phyloP scores from a whole-genome alignment of 164 flowering plant species.

The Tetracentron sinense region DNA sequence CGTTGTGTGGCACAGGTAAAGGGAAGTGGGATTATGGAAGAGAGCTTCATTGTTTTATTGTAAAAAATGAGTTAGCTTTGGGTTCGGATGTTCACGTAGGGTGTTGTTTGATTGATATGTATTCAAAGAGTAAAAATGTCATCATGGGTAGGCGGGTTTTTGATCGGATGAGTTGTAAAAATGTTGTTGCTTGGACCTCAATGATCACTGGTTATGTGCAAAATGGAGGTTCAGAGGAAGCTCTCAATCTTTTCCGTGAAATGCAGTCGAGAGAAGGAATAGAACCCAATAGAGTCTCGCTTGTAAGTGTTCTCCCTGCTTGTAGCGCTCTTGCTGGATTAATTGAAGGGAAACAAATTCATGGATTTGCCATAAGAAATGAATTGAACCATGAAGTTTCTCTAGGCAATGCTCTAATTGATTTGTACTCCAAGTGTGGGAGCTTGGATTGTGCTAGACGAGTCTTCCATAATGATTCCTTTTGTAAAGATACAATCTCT shows the following conservation, averaged over 20 bases:
- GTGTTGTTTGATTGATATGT: slow-evolving; percentile 70
- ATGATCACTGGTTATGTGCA: slow-evolving; percentile 59
- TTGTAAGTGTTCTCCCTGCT: slow-evolving; percentile 55
- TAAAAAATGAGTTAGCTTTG: slow-evolving; percentile 30
- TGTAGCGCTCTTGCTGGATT: slow-evolving; percentile 42
- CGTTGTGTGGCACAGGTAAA: slow-evolving; percentile 28
- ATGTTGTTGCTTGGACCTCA: slow-evolving; percentile 64
- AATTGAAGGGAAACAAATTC: slow-evolving; percentile 53
- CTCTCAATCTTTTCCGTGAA: slow-evolving; percentile 42
- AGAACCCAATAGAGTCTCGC: slow-evolving; percentile 51
- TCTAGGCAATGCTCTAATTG: slow-evolving; percentile 58
- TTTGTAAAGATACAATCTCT: slow-evolving; percentile 46
- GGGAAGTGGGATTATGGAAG: slow-evolving; percentile 42
- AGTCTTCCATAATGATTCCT: slow-evolving; percentile 43
- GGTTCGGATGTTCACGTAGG: slow-evolving; percentile 49
- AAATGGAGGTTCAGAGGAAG: slow-evolving; percentile 40
- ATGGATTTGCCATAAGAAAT: slow-evolving; percentile 53
- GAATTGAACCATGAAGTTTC: slow-evolving; percentile 31
- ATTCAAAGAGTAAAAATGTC: slow-evolving; percentile 32
- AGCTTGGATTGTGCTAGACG: slow-evolving; percentile 40
- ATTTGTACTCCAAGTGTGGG: slow-evolving; percentile 69
- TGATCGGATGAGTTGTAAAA: slow-evolving; percentile 42
- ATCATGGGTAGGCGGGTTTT: slow-evolving; percentile 40
- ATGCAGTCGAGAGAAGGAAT: slow-evolving; percentile 47
- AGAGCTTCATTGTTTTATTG: slow-evolving; percentile 54